These are phyloP conservation scores for Phytophthora citricola DNA, from an alignment of 352 stramenopile genomes.

Conservation along the genomic window DNA sequence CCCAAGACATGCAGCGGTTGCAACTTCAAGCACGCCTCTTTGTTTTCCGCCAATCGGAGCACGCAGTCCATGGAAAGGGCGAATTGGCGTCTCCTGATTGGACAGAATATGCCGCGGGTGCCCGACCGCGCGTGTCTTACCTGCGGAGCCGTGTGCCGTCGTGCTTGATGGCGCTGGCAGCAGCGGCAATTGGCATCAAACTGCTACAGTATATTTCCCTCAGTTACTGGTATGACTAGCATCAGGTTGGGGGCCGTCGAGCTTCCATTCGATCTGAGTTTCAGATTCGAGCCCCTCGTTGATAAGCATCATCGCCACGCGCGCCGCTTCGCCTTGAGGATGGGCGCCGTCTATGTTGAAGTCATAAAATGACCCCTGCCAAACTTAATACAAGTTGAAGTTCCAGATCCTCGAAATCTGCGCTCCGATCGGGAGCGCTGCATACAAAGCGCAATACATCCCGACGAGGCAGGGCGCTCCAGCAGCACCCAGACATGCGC, in stretches of 20 bases:
- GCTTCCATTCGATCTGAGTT: background rate
- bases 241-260: too few species aligned
- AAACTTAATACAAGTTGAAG: conserved; percentile 61
- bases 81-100: conserved; percentile 10
- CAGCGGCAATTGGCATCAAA: background rate
- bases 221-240: too few species aligned
- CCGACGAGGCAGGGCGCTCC: background rate
- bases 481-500: conserved; percentile 11
- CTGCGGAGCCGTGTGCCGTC: conserved; percentile 14
- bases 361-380: conserved; percentile 32
- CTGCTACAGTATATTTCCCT: background rate
- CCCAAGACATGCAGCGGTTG: conserved; percentile 34
- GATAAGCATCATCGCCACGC: conserved; percentile 18
- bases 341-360: conserved; percentile 45
- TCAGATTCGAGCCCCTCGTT: conserved; percentile 1
- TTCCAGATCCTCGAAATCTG: conserved; percentile 18
- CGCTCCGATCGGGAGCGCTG: conserved; percentile 4
- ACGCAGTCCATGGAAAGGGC: conserved; percentile 14
- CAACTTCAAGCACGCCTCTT: conserved; percentile 41
- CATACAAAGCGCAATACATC: conserved; percentile 25
- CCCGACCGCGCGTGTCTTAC: conserved; percentile 23
- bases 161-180: conserved; percentile 2
- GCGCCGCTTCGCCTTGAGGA: conserved; percentile 39
- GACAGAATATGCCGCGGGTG: conserved; percentile 22
- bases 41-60: conserved; percentile 24